These are phyloP conservation scores for Myxozyma nipponensis DNA, from an alignment of 805 yeast species.

Conservation along the genomic window DNA sequence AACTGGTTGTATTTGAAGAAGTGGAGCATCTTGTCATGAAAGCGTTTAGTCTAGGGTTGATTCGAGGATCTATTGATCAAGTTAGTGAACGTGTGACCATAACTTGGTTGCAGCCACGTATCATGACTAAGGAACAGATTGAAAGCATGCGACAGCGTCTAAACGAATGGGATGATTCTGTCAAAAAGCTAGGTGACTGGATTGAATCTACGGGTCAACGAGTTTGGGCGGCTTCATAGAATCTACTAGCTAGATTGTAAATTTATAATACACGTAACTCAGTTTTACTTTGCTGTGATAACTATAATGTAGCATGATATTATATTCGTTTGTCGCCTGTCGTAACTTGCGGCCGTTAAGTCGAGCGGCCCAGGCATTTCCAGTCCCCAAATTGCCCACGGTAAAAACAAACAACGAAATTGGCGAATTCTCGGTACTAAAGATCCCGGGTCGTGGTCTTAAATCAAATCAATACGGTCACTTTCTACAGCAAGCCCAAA, in stretches of 20 bases:
- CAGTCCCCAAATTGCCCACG: too few species aligned
- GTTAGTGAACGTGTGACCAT: constrained; percentile 72
- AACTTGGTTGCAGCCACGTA: constrained; percentile 95
- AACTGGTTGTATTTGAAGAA: constrained; percentile 56
- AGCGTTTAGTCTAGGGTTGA: constrained; percentile 76
- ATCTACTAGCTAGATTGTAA: background rate
- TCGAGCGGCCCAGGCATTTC: too few species aligned
- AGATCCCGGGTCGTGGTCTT: too few species aligned
- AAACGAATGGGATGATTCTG: constrained; percentile 73
- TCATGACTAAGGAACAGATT: constrained; percentile 78
- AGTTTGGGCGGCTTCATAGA: constrained; percentile 23
- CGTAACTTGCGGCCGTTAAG: too few species aligned
- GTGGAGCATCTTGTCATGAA: constrained; percentile 91
- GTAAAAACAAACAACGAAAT: too few species aligned
- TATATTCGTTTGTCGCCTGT: too few species aligned
- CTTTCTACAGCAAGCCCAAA: too few species aligned
- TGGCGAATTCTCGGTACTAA: too few species aligned
- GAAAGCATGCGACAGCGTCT: constrained; percentile 69
- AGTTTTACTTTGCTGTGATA: too few species aligned
- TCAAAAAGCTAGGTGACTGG: constrained; percentile 57
- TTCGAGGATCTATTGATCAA: constrained; percentile 90
- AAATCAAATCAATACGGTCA: too few species aligned
- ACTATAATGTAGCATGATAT: too few species aligned
- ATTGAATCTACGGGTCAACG: constrained; percentile 60
- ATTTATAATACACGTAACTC: background rate